Percentiles rank a stretch among this genome's conserved stretches.
phyloP scores from a whole-genome alignment of 192 early-diverging fungal genomes.

The Thamnidium elegans region DNA sequence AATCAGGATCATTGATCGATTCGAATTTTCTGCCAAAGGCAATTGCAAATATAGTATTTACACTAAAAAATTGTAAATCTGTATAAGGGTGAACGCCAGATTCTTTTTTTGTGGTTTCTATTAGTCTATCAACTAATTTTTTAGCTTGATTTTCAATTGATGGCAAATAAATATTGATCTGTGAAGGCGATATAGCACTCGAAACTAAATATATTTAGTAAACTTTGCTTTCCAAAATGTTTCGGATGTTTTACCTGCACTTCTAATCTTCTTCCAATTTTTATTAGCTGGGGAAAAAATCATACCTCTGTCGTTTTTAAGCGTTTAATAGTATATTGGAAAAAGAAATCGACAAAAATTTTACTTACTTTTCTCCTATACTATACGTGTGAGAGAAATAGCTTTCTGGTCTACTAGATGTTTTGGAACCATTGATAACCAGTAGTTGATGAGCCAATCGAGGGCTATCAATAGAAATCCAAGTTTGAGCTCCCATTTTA shows the following conservation, averaged over 20 bases:
- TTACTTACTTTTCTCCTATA: constrained; percentile 1
- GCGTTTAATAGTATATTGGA: too few species aligned
- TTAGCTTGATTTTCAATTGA: background rate
- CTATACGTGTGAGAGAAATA: background rate
- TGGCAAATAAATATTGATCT: background rate
- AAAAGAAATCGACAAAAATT: background rate
- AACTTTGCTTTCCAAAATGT: background rate
- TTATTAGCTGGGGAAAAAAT: background rate
- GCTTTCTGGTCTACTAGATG: background rate
- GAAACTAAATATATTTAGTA: background rate
- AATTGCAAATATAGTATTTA: background rate
- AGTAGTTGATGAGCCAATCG: constrained; percentile 11
- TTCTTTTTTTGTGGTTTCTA: background rate
- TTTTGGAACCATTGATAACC: constrained; percentile 4
- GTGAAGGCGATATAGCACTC: background rate
- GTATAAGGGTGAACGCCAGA: background rate
- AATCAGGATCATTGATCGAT: constrained; percentile 10
- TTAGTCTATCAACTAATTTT: background rate
- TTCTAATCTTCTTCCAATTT: constrained; percentile 12
- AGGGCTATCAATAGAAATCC: constrained; percentile 6
- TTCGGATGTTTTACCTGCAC: constrained; percentile 6
- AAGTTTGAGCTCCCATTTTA: constrained; percentile 10
- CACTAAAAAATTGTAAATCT: background rate
- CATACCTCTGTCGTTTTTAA: constrained; percentile 2
- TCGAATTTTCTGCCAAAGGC: background rate